Conservation (phyloP, 2,329 filamentous ascomycete species). For the Acrocalymma vagum region DNA sequence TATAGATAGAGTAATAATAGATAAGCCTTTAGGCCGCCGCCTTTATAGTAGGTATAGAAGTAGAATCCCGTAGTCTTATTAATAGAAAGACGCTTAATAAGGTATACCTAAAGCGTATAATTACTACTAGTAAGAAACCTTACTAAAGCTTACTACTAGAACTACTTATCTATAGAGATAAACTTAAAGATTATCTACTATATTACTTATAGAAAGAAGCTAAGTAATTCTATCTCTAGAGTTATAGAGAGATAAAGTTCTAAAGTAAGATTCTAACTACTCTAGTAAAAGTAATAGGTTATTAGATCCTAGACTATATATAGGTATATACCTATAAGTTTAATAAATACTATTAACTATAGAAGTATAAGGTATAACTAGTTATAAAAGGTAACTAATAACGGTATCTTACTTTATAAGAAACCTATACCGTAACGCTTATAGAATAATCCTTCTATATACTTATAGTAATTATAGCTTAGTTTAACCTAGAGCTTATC, state of each 20-base stretch:
- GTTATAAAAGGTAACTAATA: neutral
- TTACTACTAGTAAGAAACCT: neutral
- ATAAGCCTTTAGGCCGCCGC: neutral
- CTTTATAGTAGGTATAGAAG: neutral
- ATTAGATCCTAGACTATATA: no score
- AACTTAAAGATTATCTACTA: neutral
- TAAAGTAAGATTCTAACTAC: no score
- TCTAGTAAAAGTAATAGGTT: no score
- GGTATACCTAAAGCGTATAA: neutral
- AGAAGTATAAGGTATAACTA: neutral
- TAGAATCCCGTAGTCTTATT: neutral
- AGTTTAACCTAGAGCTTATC: neutral
- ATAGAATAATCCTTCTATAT: neutral
- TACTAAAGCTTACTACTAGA: neutral
- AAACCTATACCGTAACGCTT: neutral
- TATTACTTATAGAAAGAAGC: neutral
- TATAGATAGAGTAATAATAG: neutral
- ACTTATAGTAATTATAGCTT: neutral
- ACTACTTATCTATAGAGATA: neutral
- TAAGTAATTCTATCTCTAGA: neutral
- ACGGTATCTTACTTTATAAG: neutral
- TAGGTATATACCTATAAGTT: no score
- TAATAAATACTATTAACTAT: neutral
- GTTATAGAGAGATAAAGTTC: neutral
- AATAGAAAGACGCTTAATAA: constrained; percentile 1